Evolutionary conservation across 2,329 filamentous ascomycete genomes (phyloP), one percentile per base, ranked within the genome.

Genomic region (Aspergillus sp.): DNA sequence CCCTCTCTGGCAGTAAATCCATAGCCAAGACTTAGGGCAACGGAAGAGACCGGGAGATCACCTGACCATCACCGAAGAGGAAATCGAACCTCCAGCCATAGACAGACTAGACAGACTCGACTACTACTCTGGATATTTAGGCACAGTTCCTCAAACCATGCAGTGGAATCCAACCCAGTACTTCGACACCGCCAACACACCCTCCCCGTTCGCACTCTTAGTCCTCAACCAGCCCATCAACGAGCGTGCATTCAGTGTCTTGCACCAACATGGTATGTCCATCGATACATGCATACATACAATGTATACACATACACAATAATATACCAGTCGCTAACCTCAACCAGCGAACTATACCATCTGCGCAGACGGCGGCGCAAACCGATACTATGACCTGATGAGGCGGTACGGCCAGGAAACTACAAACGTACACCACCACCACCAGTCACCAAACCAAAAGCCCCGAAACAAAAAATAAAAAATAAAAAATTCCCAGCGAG

Each of bases 341-440:
- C 22, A 19, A 13, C 36, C 45, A 83, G 80, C 82, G 32, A 65
- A 63, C 14, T 71, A 79, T 40, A 74, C 73, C 15, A 69, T 96
- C 33, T 93, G 86, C 37, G 91, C 86, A 16, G 91, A 98, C 63
- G 91, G 88, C 34, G 91, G 86, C 15, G 88, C 88, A 28, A 93
- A 96, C 52, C 72, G 76, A 24, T 70, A 95, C 13, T 69, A 72
- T 43, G 59, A 75, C 43, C 63, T 68, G 42, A 60, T 69, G 42
- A 50, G 48, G 41, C 40, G 31, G 16, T 47, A 39, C n/a, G 49
- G 43, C 3, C 40, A 39, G 16, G 53, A 58, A 41, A 44, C 39
- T 31, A 51, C 32, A 14, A 46, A 57, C 42, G 59, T 63, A 57
- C 44, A 45, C n/a, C n/a, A 29, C 13, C 6, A 17, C 10, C 26